Evolutionary conservation across 2,329 filamentous ascomycete genomes (phyloP), one percentile per base, ranked within the genome.

Genomic region (Nannizziopsis arthrosporioides): DNA sequence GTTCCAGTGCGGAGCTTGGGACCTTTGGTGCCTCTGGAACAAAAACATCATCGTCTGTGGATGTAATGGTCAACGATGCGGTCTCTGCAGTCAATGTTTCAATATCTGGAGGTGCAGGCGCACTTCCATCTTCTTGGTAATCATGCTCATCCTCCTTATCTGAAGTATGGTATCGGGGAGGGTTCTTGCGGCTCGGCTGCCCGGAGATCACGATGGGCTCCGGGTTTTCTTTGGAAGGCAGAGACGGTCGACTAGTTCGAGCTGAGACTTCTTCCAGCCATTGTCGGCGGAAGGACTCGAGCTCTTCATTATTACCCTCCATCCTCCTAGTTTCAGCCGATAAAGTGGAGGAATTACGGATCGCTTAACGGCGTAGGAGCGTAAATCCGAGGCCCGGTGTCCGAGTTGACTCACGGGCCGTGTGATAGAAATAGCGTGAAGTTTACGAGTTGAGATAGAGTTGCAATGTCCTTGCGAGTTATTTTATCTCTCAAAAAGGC

Each of bases 281-380:
- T 73, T 87, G 76, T 60, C 79, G 77, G 55, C 90, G 82, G 68
- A 95, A 95, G 40, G 77, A 81, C 65, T 94, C 86, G 51, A 95
- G 77, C 65, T 94, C 88, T 34, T 39, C 19, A 12, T 34, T 46
- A n/a, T 40, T 34, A 34, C 17, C 12, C n/a, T 38, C 43, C 44
- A 46, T 46, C 19, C n/a, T n/a, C 18, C n/a, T 32, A 12, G 8
- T 9, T 2, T 17, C 5, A 3, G 2, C 18, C 15, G 14, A 3
- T 4, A 19, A 40, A 40, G 37, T 19, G 14, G 5, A 44, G 30
- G n/a, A 35, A 44, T 17, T 2, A 11, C 30, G 15, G 4, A 35
- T 11, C 22, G 3, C 22, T 27, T 27, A 27, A 4, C 22, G 22
- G 22, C 3, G 22, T 27, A 27, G 4, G 22, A 27, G 22, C 22